Percentiles rank a stretch among this genome's conserved stretches.
phyloP scores from a whole-genome alignment of 2,329 filamentous ascomycete genomes.

The Aspergillus udagawae region DNA sequence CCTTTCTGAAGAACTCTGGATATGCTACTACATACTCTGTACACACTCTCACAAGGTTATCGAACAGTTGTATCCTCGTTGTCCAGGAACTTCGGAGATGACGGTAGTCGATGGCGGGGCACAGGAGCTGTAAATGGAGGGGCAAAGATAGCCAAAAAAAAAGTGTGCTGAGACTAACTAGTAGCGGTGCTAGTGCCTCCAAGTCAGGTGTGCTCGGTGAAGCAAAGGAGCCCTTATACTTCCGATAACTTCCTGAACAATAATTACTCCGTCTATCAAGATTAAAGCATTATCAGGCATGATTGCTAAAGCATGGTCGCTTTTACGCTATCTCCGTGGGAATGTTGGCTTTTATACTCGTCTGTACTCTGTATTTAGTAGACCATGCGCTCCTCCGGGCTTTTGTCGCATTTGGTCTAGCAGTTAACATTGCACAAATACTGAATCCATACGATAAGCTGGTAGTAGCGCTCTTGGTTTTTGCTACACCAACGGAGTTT shows the following conservation, averaged over 20 bases:
- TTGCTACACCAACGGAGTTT: too few relatives aligned
- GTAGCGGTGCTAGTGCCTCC: not conserved
- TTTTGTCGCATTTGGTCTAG: constrained; percentile 5
- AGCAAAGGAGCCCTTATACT: constrained; percentile 2
- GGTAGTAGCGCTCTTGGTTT: not conserved
- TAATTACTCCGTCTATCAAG: not conserved
- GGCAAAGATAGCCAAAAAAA: constrained; percentile 8
- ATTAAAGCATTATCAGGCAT: not conserved
- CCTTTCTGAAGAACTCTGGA: not conserved
- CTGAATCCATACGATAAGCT: not conserved
- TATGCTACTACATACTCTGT: too few relatives aligned
- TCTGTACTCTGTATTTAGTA: too few relatives aligned
- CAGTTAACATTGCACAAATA: not conserved
- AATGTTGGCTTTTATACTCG: not conserved
- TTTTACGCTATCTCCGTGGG: not conserved
- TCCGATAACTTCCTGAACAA: not conserved
- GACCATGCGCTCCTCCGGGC: constrained; percentile 2
- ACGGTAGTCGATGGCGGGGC: constrained; percentile 16
- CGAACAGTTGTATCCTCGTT: not conserved
- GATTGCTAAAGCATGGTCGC: not conserved
- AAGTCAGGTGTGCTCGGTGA: constrained; percentile 13
- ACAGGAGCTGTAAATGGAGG: constrained; percentile 9
- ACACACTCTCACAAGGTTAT: not conserved
- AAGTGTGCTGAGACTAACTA: not conserved
- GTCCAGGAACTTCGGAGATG: constrained; percentile 5